Conservation (phyloP, 345 rosid genomes). For the Eucalyptus sp. region DNA sequence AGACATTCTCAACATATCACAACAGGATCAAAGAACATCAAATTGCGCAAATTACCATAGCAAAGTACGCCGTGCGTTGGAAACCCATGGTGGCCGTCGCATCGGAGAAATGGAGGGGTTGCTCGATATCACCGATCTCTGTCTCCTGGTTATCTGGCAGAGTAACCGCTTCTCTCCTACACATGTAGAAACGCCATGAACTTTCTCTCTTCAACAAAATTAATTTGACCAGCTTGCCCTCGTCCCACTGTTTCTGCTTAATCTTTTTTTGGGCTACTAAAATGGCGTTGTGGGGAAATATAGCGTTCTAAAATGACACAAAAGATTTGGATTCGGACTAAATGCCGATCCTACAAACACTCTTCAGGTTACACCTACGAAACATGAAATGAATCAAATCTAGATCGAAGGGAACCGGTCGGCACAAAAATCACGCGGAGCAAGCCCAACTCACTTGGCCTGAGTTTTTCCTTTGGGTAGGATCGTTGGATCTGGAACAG, state of each 20-base stretch:
- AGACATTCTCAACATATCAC: not conserved
- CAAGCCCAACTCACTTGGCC: slow-evolving; percentile 35
- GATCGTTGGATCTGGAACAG: slow-evolving; percentile 43
- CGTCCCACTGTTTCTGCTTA: not conserved
- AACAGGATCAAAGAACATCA: not conserved
- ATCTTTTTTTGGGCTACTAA: not conserved
- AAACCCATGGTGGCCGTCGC: slow-evolving; percentile 27
- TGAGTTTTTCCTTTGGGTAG: slow-evolving; percentile 64
- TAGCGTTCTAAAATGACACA: not conserved
- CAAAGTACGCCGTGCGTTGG: slow-evolving; percentile 39
- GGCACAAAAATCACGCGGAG: not conserved
- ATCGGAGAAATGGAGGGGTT: slow-evolving; percentile 22
- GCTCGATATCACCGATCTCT: slow-evolving; percentile 47
- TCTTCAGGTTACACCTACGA: not conserved
- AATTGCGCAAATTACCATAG: slow-evolving; percentile 42
- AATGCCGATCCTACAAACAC: not conserved
- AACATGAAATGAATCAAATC: not conserved
- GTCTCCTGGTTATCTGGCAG: slow-evolving; percentile 46
- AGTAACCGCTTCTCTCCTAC: slow-evolving; percentile 77
- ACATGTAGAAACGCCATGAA: not conserved
- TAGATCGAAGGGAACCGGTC: not conserved
- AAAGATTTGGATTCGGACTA: not conserved
- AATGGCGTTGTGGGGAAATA: not conserved
- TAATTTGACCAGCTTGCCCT: not conserved
- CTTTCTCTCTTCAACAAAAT: not conserved